Conservation (phyloP, 1,284 basidiomycete species). For the Apiotrichum porosum region DNA sequence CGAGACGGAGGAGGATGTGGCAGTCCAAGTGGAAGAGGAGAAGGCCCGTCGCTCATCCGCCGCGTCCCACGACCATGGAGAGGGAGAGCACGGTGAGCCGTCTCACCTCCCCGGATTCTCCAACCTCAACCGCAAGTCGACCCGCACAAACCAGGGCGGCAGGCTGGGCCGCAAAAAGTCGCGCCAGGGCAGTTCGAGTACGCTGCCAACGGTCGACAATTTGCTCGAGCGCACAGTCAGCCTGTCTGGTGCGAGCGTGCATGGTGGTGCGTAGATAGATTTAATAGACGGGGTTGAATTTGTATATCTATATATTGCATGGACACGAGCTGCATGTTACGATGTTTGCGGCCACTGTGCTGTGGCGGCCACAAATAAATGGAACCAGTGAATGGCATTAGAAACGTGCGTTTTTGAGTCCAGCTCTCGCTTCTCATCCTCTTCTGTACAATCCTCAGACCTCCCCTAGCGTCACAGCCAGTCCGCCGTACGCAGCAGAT, state of each 20-base stretch:
- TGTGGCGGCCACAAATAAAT: no score
- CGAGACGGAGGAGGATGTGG: background rate
- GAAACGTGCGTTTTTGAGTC: no score
- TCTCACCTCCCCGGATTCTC: background rate
- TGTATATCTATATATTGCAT: no score
- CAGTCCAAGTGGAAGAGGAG: slow-evolving; percentile 3
- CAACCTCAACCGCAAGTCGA: background rate
- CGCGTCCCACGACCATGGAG: slow-evolving; percentile 9
- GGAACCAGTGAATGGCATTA: no score
- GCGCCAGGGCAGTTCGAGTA: slow-evolving; percentile 3
- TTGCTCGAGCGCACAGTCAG: slow-evolving; percentile 37
- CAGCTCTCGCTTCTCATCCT: no score
- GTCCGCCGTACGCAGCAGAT: no score
- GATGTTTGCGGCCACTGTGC: no score
- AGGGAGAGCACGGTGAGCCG: slow-evolving; percentile 20
- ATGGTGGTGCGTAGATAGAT: slow-evolving; percentile 32
- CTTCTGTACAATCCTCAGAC: no score
- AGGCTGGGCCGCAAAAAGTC: slow-evolving; percentile 3
- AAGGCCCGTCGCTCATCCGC: background rate
- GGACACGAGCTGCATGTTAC: no score
- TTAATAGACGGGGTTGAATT: no score
- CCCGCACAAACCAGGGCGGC: background rate
- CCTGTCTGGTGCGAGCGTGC: slow-evolving; percentile 31
- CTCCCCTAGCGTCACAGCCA: no score
- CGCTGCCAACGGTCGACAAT: slow-evolving; percentile 23